Evolutionary conservation across 305 asterid species (phyloP), one percentile per base, ranked within the genome.

Genomic region (Vinca major): DNA sequence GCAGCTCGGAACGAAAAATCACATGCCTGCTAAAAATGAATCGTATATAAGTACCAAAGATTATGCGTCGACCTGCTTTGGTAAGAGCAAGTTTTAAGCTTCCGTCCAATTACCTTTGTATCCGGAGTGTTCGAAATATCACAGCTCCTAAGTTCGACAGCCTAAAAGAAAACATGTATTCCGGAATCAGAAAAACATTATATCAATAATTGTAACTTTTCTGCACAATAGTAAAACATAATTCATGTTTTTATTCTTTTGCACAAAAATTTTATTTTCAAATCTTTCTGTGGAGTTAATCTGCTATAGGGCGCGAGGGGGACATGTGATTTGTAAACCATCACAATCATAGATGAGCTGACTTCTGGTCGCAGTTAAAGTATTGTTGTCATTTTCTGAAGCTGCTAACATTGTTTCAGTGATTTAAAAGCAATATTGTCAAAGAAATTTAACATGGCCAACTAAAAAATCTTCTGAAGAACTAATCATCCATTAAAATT

Each of bases 1-100:
- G 82, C 96, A n/a, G 95, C 85, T 81, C 85, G 89, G 83, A 84
- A 91, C 48, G 89, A 85, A 61, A 77, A 74, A 78, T 91, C 95
- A 54, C 65, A n/a, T 48, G 68, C 81, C 97, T 88, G 88, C 56
- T 61, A 66, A 78, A 75, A 48, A 66, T 26, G 62, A 73, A 70
- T 16, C 21, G 49, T 49, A 26, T 26, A 19, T 73, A 71, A 72
- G 26, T 26, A 58, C 4, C 57, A 50, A 73, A 70, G 33, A 51
- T 66, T 2, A 36, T 17, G 4, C 26, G 60, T 10, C 8, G 20
- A 33, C 43, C 48, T 40, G 17, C 56, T 57, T 26, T 12, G 10
- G 58, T 12, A 61, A 50, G 12, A 62, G 33, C 33, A 53, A 12
- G 6, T 62, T 49, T 39, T 65, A 47, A 66, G 66, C 43, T 71